Evolutionary conservation across 2,329 filamentous ascomycete genomes (phyloP).

Genomic region (Colletotrichum phormii): DNA sequence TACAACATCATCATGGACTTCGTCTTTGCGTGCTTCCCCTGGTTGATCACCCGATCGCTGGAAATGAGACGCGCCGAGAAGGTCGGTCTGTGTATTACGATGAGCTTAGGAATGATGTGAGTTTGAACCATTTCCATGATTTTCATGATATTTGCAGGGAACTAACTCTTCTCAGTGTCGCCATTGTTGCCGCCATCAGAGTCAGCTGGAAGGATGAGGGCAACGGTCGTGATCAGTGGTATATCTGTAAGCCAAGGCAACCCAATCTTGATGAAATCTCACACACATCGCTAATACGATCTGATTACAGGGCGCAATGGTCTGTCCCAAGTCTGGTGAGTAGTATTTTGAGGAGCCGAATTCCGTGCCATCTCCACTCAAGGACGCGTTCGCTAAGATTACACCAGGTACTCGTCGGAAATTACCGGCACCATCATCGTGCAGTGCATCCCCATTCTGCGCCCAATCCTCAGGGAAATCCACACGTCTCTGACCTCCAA

Average conservation of each 20-base stretch:
- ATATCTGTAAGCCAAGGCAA: constrained; percentile 52
- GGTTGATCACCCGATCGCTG: constrained; percentile 44
- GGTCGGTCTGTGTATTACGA: constrained; percentile 45
- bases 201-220: constrained; percentile 61
- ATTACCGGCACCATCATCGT: constrained; percentile 66
- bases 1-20: constrained; percentile 60
- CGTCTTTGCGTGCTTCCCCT: constrained; percentile 44
- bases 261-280: background rate
- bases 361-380: background rate
- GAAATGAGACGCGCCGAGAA: constrained; percentile 46
- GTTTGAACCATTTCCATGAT: constrained; percentile 43
- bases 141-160: background rate
- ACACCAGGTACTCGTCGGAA: constrained; percentile 58
- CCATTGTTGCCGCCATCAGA: constrained; percentile 59
- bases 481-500: constrained; percentile 37
- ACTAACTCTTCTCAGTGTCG: constrained; percentile 47
- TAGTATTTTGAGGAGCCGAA: background rate
- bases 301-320: constrained; percentile 52
- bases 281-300: constrained; percentile 6
- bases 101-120: constrained; percentile 41
- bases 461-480: constrained; percentile 53
- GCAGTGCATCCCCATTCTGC: constrained; percentile 63
- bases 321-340: constrained; percentile 57
- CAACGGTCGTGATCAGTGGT: constrained; percentile 57
- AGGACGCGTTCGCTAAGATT: background rate